Evolutionary conservation across 176 grass and related monocot species (phyloP), one percentile per base, ranked within the genome.

Genomic region (Avena sativa): DNA sequence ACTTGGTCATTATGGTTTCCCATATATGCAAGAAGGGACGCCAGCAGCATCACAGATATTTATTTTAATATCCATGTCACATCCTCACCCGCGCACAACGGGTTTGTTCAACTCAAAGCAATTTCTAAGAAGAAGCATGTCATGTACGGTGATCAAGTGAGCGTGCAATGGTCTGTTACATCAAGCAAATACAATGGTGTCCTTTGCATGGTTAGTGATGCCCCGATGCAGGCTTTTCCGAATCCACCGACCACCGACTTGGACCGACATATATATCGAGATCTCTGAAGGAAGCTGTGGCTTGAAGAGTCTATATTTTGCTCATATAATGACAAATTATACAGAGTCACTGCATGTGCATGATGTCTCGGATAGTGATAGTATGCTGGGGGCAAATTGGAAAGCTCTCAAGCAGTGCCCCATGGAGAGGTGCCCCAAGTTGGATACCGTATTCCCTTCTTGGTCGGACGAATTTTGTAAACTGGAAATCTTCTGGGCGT

Each of bases 321-420:
- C n/a, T n/a, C n/a, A n/a, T 30, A 30, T 65, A 30, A 65, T 65
- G 12, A 65, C 0, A 7, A 0, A 1, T 1, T 1, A 0, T 5
- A 0, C 0, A 0, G 1, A 71, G 8, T 46, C 68, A 3, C 19
- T 71, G 1, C 68, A 71, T 21, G 14, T 88, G 17, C 79, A 88
- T 1, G 61, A 88, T 25, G 12, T 8, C 8, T 36, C 34, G 0
- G 32, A 25, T n/a, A 20, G 9, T 12, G 5, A 0, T 46, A n/a
- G 46, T 6, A 30, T 82, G 28, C 3, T 28, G 5, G 0, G 0
- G 3, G 0, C 0, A 13, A 0, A 0, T 0, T 71, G 79, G 0
- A 0, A 0, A 0, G 4, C 2, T 4, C 40, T 73, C 20, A 73
- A 20, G 43, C 11, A 20, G 5, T 73, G 70, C 16, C 43, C 43